Evolutionary conservation across 1,284 basidiomycete genomes (phyloP), one percentile per base, ranked within the genome.

Genomic region (Lentinula novae-zelandiae): DNA sequence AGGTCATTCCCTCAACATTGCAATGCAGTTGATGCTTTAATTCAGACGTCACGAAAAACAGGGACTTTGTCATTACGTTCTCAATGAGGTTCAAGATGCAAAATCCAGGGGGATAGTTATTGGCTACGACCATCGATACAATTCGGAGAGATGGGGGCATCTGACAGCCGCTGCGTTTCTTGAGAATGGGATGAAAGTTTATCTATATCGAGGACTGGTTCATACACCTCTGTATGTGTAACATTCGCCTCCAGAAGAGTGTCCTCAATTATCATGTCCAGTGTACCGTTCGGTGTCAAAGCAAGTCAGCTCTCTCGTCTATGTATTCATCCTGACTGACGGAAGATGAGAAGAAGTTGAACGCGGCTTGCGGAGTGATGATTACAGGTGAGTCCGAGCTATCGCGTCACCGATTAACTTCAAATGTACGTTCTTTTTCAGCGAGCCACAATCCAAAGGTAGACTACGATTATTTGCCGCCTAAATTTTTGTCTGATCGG

Each of bases 401-500:
- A 59, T 5, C 34, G 63, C 60, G 8, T 39, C n/a, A n/a, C 22
- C 17, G 36, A 48, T 53, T 59, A 6, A n/a, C 20, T 58, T 5
- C 42, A 53, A 51, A 56, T 59, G n/a, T 60, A 63, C 55, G 40
- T 59, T 39, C 48, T 62, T 39, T 56, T 53, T 10, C 56, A 89
- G 92, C 92, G 5, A 91, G 89, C 63, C 91, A 93, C 67, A 93
- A 93, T 68, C 92, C 92, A 0, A 93, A 92, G 83, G 90, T 88
- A 67, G 59, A 17, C 20, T 3, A 33, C 33, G 46, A 38, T 20
- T 52, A 34, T 38, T 42, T 15, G 34, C n/a, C 31, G 42, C 51
- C 27, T 27, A 27, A 8, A 31, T 57, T 10, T n/a, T 5, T 7
- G 17, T 46, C 20, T 46, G 7, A 46, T 33, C 52, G 46, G 27